Percentiles rank a stretch among this genome's conserved stretches.
These are phyloP conservation scores for Styphnolobium japonicum DNA, from an alignment of 306 rosid species.

Conservation along the genomic window DNA sequence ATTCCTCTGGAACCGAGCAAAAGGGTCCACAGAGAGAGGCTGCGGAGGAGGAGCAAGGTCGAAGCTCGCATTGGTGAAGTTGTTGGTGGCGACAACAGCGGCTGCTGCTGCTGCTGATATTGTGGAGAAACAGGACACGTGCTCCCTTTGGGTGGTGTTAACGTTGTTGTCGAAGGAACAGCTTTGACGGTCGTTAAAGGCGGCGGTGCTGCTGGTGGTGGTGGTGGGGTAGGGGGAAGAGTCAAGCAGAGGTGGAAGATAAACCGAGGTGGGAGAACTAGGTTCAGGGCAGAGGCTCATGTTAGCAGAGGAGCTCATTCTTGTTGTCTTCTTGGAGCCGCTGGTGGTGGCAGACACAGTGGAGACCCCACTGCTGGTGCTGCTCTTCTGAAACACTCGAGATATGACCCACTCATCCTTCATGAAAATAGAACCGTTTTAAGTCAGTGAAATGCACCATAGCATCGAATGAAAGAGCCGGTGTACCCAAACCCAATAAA, in stretches of 20 bases:
- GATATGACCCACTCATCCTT: conserved; percentile 99
- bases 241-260: conserved; percentile 86
- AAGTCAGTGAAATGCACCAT: neutral
- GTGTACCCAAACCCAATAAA: neutral
- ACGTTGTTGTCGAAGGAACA: conserved; percentile 51
- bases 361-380: conserved; percentile 30
- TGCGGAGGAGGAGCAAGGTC: conserved; percentile 30
- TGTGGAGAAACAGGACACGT: conserved; percentile 99
- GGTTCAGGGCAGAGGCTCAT: conserved; percentile 54
- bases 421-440: neutral
- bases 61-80: conserved; percentile 26
- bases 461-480: neutral
- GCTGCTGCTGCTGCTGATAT: conserved; percentile 25
- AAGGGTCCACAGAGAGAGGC: conserved; percentile 24
- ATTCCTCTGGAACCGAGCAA: conserved; percentile 40
- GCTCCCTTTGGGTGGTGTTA: conserved; percentile 64
- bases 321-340: conserved; percentile 51
- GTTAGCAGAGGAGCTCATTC: conserved; percentile 28
- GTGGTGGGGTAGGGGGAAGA: conserved; percentile 51
- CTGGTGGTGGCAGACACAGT: conserved; percentile 8
- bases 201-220: neutral
- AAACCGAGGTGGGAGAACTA: conserved; percentile 76
- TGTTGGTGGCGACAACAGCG: conserved; percentile 19
- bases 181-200: conserved; percentile 47
- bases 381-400: conserved; percentile 76